Base-by-base conservation (phyloP, 129 eudicot species). In the sunflower (Helianthus annuus) region DNA sequence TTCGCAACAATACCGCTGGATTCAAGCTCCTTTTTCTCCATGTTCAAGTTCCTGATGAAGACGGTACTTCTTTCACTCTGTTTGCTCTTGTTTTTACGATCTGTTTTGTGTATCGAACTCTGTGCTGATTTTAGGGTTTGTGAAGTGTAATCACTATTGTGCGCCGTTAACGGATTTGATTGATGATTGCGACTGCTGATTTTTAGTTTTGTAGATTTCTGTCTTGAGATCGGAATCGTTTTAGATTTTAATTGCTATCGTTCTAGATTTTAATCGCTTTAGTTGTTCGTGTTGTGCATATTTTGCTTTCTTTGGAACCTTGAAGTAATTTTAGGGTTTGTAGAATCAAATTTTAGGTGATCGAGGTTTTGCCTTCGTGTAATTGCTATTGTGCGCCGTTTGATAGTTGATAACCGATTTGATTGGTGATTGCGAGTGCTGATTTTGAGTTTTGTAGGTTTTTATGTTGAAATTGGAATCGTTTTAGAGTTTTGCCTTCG, bases 31-130 rank as follows among this genome's bases (percentile, higher is more conserved):
- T 88, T 4, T 85, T 95, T 60, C 88, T 90, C 74, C 99, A 95
- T 83, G 96, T 91, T 44, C 97, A 90, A 86, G 91, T 86, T 44
- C 94, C 97, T 10, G 97, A 88, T 39, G 97, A 91, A 86, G 96
- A 95, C 74, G 99, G 97, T 90, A 42, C 14, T 29, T 7, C 38
- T 52, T 74, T 77, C 24, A 5, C 48, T 75, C 49, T 55, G 9
- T 15, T 14, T 60, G 19, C 57, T n/a, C 42, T 14, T 27, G 2
- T 52, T 39, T 44, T 7, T 42, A 46, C 13, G 1, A 48, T 57
- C 62, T 54, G n/a, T 5, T 62, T 24, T 16, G 24, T 13, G 45
- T 52, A 24, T 72, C 6, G 46, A 48, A 39, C 64, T 10, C 10
- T 48, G 10, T 32, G 27, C 27, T n/a, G 32, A 13, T 58, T 34